Percentiles rank a stretch among this genome's conserved stretches.
These are phyloP conservation scores for Asterophora lycoperdoides DNA, from an alignment of 768 basidiomycete genomes.

Conservation along the genomic window DNA sequence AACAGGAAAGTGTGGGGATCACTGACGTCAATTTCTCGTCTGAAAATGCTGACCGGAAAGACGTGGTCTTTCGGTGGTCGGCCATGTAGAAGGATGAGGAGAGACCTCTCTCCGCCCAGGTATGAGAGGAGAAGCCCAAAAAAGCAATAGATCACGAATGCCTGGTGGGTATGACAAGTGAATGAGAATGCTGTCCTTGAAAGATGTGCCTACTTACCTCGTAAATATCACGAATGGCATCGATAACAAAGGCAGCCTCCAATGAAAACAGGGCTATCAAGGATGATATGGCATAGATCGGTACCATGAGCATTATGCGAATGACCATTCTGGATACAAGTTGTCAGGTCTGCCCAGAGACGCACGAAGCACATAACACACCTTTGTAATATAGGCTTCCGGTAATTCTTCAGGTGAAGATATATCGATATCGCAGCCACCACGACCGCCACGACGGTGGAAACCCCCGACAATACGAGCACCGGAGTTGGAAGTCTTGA, in stretches of 20 bases:
- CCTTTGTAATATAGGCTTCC: conserved; percentile 79
- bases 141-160: conserved; percentile 93
- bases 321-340: conserved; percentile 67
- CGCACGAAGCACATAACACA: conserved; percentile 24
- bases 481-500: conserved; percentile 55
- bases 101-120: conserved; percentile 88
- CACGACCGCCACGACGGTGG: conserved; percentile 63
- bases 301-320: conserved; percentile 96
- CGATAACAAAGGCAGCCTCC: conserved; percentile 94
- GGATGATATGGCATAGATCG: conserved; percentile 86
- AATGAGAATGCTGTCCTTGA: background rate
- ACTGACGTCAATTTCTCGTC: conserved; percentile 83
- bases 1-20: conserved; percentile 95
- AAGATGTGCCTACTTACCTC: conserved; percentile 53
- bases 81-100: conserved; percentile 89
- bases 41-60: conserved; percentile 83
- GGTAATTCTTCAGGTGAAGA: conserved; percentile 81
- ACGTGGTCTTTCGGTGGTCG: conserved; percentile 83
- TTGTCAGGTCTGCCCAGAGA: background rate
- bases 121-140: conserved; percentile 79
- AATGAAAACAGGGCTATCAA: conserved; percentile 91
- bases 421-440: conserved; percentile 74
- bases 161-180: conserved; percentile 39
- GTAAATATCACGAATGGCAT: conserved; percentile 91
- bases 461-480: conserved; percentile 57